Evolutionary conservation across 306 rosid genomes (phyloP).

Genomic region (Alnus rubra): DNA sequence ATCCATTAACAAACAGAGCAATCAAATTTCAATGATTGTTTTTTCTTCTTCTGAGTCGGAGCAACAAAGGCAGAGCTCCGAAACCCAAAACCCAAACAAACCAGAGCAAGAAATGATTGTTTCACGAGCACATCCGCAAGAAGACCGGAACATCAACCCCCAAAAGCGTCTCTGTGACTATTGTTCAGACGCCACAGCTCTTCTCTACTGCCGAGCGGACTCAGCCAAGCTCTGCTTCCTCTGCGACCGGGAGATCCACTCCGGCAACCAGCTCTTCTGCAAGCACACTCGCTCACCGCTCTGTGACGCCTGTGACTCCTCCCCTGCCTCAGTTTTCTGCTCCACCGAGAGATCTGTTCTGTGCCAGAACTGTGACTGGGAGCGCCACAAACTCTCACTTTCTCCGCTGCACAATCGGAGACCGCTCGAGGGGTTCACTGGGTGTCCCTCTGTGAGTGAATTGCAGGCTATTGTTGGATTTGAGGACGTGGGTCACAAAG

Average conservation of each 20-base stretch:
- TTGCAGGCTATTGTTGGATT: conserved; percentile 55
- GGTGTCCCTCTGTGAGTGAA: conserved; percentile 65
- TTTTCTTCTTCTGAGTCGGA: conserved; percentile 1
- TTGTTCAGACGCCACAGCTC: conserved; percentile 55
- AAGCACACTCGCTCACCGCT: conserved; percentile 77
- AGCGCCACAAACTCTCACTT: conserved; percentile 44
- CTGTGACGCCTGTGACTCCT: conserved; percentile 63
- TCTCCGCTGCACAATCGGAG: conserved; percentile 58
- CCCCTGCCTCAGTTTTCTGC: conserved; percentile 85
- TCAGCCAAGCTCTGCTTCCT: conserved; percentile 84
- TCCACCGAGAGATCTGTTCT: conserved; percentile 67
- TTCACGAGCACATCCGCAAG: conserved; percentile 5
- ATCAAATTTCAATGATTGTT: neutral
- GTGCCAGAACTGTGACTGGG: conserved; percentile 95
- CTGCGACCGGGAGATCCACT: conserved; percentile 83
- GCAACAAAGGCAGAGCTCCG: neutral
- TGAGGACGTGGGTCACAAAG: conserved; percentile 53
- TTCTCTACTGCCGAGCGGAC: conserved; percentile 85
- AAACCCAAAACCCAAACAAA: no score
- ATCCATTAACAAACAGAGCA: neutral
- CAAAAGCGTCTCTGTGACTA: conserved; percentile 55
- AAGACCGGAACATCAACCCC: conserved; percentile 16
- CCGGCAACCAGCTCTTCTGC: conserved; percentile 75
- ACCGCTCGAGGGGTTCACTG: conserved; percentile 75
- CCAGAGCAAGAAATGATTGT: conserved; percentile 29